Evolutionary conservation across 768 basidiomycete species (phyloP).

Genomic region (Coprinopsis marcescibilis): DNA sequence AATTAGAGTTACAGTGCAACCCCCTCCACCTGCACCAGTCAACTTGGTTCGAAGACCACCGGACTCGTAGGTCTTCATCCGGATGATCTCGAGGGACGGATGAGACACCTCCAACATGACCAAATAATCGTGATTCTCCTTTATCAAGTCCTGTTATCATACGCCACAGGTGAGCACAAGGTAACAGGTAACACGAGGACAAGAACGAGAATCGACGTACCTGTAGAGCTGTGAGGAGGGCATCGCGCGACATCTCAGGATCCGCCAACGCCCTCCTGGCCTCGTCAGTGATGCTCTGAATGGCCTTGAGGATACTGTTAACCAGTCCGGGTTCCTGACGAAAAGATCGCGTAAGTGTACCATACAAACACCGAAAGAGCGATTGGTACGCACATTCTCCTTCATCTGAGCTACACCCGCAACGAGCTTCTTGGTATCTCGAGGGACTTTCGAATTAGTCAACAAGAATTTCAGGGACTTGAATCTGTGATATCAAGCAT

Average conservation of each 20-base stretch:
- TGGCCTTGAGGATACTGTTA: conserved; percentile 67
- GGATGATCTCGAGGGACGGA: conserved; percentile 77
- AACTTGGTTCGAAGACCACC: conserved; percentile 85
- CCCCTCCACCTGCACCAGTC: conserved; percentile 96
- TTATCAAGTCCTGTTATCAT: conserved; percentile 60
- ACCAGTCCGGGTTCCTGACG: conserved; percentile 81
- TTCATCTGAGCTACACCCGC: conserved; percentile 80
- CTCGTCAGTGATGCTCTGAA: conserved; percentile 82
- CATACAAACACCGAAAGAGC: not conserved
- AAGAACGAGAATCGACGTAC: conserved; percentile 38
- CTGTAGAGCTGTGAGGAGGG: conserved; percentile 61
- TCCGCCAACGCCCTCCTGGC: conserved; percentile 72
- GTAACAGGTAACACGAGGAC: conserved; percentile 12
- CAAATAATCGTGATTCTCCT: conserved; percentile 86
- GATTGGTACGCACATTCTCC: conserved; percentile 38
- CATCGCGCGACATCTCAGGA: conserved; percentile 59
- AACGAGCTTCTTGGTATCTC: conserved; percentile 93
- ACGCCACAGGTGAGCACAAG: conserved; percentile 3
- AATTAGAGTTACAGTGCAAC: conserved; percentile 93
- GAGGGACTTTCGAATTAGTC: conserved; percentile 87
- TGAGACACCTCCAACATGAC: conserved; percentile 88
- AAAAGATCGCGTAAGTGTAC: conserved; percentile 11
- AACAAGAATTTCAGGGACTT: conserved; percentile 85
- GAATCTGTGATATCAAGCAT: conserved; percentile 49
- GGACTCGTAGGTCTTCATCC: conserved; percentile 59